A percentile compares a stretch with the other conserved stretches of the same genome.
These are phyloP conservation scores for Mycena chlorophos DNA, from an alignment of 768 basidiomycete species.

Conservation along the genomic window DNA sequence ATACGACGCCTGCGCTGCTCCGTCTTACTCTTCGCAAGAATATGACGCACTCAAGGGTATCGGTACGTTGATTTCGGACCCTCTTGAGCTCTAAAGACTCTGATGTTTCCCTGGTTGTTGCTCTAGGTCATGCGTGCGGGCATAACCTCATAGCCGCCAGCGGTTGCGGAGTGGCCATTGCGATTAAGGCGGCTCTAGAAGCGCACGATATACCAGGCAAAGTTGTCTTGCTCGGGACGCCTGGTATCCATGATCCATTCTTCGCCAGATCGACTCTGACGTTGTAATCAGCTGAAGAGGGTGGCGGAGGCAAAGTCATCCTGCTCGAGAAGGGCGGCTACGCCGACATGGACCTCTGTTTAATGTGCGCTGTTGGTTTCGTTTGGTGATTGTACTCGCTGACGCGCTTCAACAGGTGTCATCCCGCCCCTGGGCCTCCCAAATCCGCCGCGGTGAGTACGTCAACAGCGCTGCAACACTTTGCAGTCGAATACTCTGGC, in stretches of 20 bases:
- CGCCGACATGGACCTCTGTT: constrained; percentile 74
- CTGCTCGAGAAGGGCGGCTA: constrained; percentile 78
- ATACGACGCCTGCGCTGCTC: not conserved
- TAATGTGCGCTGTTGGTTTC: constrained; percentile 53
- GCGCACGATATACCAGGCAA: constrained; percentile 64
- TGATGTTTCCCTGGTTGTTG: constrained; percentile 37
- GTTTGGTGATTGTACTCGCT: constrained; percentile 1
- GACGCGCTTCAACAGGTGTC: constrained; percentile 53
- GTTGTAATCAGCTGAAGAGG: constrained; percentile 63
- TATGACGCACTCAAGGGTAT: constrained; percentile 53
- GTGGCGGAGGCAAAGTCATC: constrained; percentile 73
- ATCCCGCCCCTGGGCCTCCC: constrained; percentile 59
- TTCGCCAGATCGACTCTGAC: constrained; percentile 10
- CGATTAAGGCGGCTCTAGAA: constrained; percentile 67
- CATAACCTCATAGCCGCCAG: constrained; percentile 83
- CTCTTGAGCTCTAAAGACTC: not conserved
- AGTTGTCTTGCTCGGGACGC: constrained; percentile 75
- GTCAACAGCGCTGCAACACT: constrained; percentile 62
- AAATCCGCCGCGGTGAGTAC: constrained; percentile 52
- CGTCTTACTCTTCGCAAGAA: constrained; percentile 14
- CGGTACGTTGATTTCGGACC: constrained; percentile 39
- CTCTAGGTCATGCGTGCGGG: constrained; percentile 71
- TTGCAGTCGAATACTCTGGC: constrained; percentile 73
- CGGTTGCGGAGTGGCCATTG: constrained; percentile 73
- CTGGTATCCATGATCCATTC: constrained; percentile 43